Conservation (phyloP, 768 basidiomycete species). For the Mycena belliarum region DNA sequence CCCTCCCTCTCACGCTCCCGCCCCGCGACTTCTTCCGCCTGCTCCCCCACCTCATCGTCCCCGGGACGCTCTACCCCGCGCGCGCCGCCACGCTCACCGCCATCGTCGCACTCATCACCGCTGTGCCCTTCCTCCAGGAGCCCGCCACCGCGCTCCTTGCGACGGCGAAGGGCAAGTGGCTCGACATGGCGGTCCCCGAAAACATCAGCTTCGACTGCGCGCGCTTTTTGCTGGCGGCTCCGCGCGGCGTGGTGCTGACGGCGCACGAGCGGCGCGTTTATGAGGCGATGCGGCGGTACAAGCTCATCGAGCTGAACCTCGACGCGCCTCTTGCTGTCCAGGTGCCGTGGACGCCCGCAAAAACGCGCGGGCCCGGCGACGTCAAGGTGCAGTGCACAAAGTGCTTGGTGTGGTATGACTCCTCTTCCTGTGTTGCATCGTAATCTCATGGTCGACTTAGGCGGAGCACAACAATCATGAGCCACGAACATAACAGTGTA, state of each 20-base stretch:
- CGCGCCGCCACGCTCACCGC: constrained; percentile 28
- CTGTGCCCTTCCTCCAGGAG: constrained; percentile 27
- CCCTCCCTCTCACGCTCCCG: constrained; percentile 25
- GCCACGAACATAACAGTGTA: constrained; percentile 6
- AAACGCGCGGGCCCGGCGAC: constrained; percentile 28
- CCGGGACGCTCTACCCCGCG: constrained; percentile 27
- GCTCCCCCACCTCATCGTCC: constrained; percentile 31
- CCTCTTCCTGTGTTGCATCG: not conserved
- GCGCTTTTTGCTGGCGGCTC: constrained; percentile 23
- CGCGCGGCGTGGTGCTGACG: constrained; percentile 23
- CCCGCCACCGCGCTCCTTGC: constrained; percentile 23
- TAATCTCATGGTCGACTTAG: not conserved
- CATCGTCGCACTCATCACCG: constrained; percentile 26
- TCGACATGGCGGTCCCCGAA: constrained; percentile 28
- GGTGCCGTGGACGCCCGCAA: constrained; percentile 28
- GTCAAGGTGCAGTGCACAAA: constrained; percentile 23
- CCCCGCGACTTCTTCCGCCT: constrained; percentile 26
- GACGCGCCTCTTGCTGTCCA: constrained; percentile 20
- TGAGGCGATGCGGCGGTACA: constrained; percentile 28
- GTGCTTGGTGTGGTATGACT: constrained; percentile 21
- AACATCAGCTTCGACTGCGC: constrained; percentile 31
- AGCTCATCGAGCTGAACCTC: constrained; percentile 29
- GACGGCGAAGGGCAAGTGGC: constrained; percentile 26
- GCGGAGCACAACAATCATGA: constrained; percentile 30
- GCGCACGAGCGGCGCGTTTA: constrained; percentile 20